phyloP scores from a whole-genome alignment of 2,329 filamentous ascomycete species.

The Clathrospora elynae region DNA sequence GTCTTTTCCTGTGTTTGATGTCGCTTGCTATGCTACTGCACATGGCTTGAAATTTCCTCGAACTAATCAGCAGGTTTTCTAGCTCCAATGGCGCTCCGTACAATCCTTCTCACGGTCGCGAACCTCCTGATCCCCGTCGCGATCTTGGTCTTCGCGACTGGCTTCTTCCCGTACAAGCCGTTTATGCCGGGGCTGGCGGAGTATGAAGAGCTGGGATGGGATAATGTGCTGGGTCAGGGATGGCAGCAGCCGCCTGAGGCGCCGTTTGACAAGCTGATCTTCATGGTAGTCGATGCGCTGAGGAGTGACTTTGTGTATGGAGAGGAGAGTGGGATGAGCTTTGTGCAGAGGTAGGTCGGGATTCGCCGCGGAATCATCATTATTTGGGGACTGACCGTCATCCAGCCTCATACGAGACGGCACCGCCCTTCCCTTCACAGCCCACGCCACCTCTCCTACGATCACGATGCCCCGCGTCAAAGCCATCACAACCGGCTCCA shows the following conservation, averaged over 20 bases:
- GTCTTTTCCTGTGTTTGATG: conserved; percentile 11
- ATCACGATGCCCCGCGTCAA: conserved; percentile 99
- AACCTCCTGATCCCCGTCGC: conserved; percentile 80
- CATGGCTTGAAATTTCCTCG: conserved; percentile 1
- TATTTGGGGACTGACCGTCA: neutral
- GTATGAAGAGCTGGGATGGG: conserved; percentile 62
- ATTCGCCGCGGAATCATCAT: neutral
- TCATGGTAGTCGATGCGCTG: conserved; percentile 97
- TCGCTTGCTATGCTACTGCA: conserved; percentile 13
- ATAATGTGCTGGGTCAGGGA: conserved; percentile 40
- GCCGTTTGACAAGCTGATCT: conserved; percentile 86
- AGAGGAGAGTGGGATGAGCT: conserved; percentile 77
- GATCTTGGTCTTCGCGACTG: conserved; percentile 72
- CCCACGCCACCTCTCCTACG: conserved; percentile 92
- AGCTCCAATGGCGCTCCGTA: conserved; percentile 32
- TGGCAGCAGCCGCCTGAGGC: conserved; percentile 59
- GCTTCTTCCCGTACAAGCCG: conserved; percentile 98
- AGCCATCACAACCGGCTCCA: conserved; percentile 94
- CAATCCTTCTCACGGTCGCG: conserved; percentile 62
- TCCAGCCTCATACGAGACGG: conserved; percentile 80
- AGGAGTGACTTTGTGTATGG: conserved; percentile 90
- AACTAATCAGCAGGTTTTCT: conserved; percentile 5
- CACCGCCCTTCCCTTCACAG: conserved; percentile 87
- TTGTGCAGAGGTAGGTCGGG: conserved; percentile 77
- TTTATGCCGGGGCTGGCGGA: conserved; percentile 83